Evolutionary conservation across 2,329 filamentous ascomycete species (phyloP).

Genomic region (Talaromyces sp.): DNA sequence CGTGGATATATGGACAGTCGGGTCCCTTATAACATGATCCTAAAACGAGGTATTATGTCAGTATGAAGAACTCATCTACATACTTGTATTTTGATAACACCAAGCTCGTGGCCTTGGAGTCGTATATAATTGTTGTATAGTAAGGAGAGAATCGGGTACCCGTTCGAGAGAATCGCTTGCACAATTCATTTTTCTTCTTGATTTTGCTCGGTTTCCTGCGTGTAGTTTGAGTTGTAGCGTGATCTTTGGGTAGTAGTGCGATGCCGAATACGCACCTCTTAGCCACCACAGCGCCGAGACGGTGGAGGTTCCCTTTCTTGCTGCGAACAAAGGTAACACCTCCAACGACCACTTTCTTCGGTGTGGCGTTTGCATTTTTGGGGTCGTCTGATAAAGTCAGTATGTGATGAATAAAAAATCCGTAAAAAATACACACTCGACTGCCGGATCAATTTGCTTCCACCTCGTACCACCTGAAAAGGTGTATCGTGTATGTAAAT

Average conservation of each 20-base stretch:
- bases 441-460: conserved; percentile 75
- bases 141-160: conserved; percentile 45
- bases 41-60: conserved; percentile 43
- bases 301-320: conserved; percentile 82
- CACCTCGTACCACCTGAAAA: conserved; percentile 70
- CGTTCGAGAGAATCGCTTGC: conserved; percentile 61
- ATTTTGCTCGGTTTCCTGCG: conserved; percentile 45
- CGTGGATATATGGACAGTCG: conserved; percentile 75
- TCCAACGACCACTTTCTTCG: conserved; percentile 68
- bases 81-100: conserved; percentile 37
- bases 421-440: conserved; percentile 55
- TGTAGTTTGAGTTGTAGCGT: conserved; percentile 22
- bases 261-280: conserved; percentile 62
- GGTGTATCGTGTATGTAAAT: conserved; percentile 68
- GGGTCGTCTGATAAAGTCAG: conserved; percentile 55
- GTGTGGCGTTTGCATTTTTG: conserved; percentile 64
- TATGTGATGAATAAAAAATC: conserved; percentile 19
- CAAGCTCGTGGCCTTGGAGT: conserved; percentile 45
- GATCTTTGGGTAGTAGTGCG: not conserved
- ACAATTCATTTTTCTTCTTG: conserved; percentile 70
- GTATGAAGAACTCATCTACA: conserved; percentile 21
- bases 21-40: conserved; percentile 83
- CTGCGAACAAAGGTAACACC: conserved; percentile 81
- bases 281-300: conserved; percentile 69
- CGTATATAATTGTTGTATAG: not conserved